Evolutionary conservation across 352 stramenopile species (phyloP), one percentile per base, ranked within the genome.

Genomic region (Phytophthora litchii): DNA sequence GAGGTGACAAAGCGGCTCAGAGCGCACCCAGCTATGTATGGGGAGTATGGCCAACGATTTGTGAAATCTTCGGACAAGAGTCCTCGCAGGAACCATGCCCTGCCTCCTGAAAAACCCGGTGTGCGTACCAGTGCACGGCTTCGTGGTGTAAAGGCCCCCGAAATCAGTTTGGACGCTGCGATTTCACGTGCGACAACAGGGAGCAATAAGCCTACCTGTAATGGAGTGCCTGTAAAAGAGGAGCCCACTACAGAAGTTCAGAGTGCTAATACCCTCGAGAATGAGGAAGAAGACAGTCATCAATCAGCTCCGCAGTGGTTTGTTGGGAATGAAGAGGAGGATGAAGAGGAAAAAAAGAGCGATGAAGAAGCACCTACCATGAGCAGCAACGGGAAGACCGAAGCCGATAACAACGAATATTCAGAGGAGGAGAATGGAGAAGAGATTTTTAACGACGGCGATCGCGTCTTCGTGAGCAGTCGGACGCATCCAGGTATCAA

Each of bases 401-500:
- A 64, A 25, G 21, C 51, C 14, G 44, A 68, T 17, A 16, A 36
- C 1, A 36, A 43, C 0, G 36, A 60, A 19, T 45, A 54, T 8
- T 21, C 64, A 6, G 88, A 78, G 27, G 44, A 76, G 8, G 58
- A 76, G 16, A 70, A 61, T 3, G 83, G 86, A 23, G 45, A 56
- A n/a, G 57, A 64, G 12, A 35, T 67, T 10, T 95, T 91, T 55
- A 45, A 74, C 4, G 63, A 78, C 7, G 83, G 79, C 3, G 83
- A 89, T 36, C 74, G 72, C 9, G 77, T 95, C 14, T 94, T 95
- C 62, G 86, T 95, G 27, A 64, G 65, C 27, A 76, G 78, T 53
- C 81, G 85, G 12, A 92, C 84, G 42, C 72, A 77, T 29, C 86
- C 84, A 27, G 86, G 86, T 11, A 84, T 95, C 40, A 95, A 95